Base-by-base conservation (phyloP, 2,329 filamentous ascomycete species). In the Calonectria naviculata region DNA sequence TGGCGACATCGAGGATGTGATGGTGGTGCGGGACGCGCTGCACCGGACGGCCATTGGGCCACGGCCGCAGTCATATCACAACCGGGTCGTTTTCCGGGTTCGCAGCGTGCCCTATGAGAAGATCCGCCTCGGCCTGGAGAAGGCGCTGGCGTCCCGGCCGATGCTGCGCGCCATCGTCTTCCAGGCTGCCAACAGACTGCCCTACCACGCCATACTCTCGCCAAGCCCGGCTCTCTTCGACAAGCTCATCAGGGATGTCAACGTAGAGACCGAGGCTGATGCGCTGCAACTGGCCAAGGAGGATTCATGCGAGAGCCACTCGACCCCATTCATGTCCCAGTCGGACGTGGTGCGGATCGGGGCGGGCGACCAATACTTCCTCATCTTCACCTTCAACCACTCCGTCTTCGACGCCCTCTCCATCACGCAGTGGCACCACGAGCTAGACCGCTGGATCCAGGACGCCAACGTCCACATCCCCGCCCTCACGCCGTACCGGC, bases 371-470 rank as follows among this genome's bases (percentile, higher is more conserved):
- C 68, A 72, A 8, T 60, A 65, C 5, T 78, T 78, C 58, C 71
- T 84, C 15, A 67, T 72, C 21, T 70, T 82, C 52, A 81, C 78
- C 0, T 82, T 81, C 61, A 84, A 79, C 65, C 83, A 84, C 70
- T 82, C 81, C 47, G 72, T 81, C 42, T 76, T 83, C 29, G 83
- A 84, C 69, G 82, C 80, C 17, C 49, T 83, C 52, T 81, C 78
- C 1, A 72, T 84, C 9, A 73, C 80, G 15, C 75, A 80, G 5
- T 82, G 78, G 76, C 78, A 82, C 38, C 76, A 78, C 44, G 80
- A 84, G 52, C 75, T 84, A 2, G 80, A 82, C 64, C 76, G 73
- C 5, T 75, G 80, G 38, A 77, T 84, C 7, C 63, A 72, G 36
- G 68, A 80, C 42, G 26, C 65, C 5, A 65, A 75, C 5, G 29